A percentile compares a stretch with the other conserved stretches of the same genome.
phyloP scores from a whole-genome alignment of 345 rosid species.

The Eucalyptus leucophloia region DNA sequence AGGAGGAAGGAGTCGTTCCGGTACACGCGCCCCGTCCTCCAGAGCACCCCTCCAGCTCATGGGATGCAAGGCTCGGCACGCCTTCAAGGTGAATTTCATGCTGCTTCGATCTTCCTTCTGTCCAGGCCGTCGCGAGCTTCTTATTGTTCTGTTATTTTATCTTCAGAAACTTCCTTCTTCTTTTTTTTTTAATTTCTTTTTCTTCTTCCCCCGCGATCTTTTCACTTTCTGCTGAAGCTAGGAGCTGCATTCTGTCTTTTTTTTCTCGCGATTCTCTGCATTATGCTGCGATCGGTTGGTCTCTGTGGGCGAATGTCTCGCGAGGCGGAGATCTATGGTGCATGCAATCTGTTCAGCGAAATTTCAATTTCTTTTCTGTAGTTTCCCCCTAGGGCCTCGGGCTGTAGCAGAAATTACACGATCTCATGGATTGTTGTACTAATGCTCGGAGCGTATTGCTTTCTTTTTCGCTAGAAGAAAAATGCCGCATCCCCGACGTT shows the following conservation, averaged over 20 bases:
- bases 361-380: background rate
- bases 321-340: background rate
- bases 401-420: background rate
- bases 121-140: background rate
- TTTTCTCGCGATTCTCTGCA: background rate
- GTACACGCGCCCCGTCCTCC: constrained; percentile 84
- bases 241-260: background rate
- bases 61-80: constrained; percentile 98
- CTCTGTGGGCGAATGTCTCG: background rate
- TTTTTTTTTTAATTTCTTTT: background rate
- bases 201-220: background rate
- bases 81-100: constrained; percentile 56
- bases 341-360: background rate
- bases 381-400: background rate
- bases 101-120: background rate
- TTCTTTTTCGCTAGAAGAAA: background rate
- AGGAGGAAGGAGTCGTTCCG: constrained; percentile 51
- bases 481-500: background rate
- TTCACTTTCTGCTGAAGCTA: background rate
- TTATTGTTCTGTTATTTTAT: background rate
- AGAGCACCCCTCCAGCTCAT: constrained; percentile 91
- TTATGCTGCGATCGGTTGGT: background rate
- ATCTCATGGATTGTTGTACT: background rate
- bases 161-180: background rate
- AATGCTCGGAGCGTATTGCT: background rate